Evolutionary conservation across 2,329 filamentous ascomycete species (phyloP).

Genomic region (Capronia americana): DNA sequence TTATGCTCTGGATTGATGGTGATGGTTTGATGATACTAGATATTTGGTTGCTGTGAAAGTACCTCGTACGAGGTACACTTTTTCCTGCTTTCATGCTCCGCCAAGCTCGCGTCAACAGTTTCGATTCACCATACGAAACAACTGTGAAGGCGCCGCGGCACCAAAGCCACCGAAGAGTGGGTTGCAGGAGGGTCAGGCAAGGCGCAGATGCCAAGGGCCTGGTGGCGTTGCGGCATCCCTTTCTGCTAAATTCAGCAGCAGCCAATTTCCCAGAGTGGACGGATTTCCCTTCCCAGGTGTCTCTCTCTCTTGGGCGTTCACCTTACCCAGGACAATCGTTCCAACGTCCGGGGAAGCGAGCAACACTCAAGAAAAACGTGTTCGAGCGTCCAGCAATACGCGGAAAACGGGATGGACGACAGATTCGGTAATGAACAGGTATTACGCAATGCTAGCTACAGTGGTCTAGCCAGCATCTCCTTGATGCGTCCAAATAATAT

Average conservation of each 20-base stretch:
- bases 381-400: background rate
- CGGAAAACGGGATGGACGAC: background rate
- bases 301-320: background rate
- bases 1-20: background rate
- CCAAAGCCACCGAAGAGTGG: background rate
- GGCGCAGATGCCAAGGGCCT: background rate
- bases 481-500: slow-evolving; percentile 36
- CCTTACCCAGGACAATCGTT: background rate
- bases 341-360: background rate
- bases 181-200: background rate
- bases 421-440: slow-evolving; percentile 36
- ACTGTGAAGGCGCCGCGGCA: background rate
- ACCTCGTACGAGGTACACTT: too few species aligned
- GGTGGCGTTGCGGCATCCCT: background rate
- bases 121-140: background rate
- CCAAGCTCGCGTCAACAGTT: background rate
- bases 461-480: slow-evolving; percentile 36
- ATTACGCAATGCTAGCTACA: slow-evolving; percentile 39
- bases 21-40: background rate
- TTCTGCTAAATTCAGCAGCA: slow-evolving; percentile 8
- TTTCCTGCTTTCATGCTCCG: background rate
- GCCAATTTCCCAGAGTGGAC: slow-evolving; percentile 6
- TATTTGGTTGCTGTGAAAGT: background rate
- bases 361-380: background rate
- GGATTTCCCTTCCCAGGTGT: background rate